A percentile compares a stretch with the other conserved stretches of the same genome.
These are phyloP conservation scores for Amanita muscaria DNA, from an alignment of 768 basidiomycete genomes.

Conservation along the genomic window DNA sequence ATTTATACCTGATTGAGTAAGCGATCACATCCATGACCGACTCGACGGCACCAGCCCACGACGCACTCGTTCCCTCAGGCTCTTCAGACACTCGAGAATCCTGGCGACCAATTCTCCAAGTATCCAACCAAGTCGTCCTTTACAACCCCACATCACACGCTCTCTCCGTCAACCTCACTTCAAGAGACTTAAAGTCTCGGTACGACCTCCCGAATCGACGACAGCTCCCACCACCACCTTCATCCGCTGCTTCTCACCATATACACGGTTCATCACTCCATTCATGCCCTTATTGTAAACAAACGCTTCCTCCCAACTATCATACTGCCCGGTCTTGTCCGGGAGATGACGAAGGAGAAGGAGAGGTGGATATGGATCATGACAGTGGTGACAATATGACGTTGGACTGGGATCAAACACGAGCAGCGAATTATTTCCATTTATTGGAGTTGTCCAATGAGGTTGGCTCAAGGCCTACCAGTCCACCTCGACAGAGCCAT, in stretches of 20 bases:
- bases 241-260: too few relatives aligned
- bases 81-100: too few relatives aligned
- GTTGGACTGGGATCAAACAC: constrained; percentile 33
- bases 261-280: constrained; percentile 14
- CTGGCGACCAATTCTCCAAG: constrained; percentile 77
- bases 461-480: constrained; percentile 41
- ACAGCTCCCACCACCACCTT: too few relatives aligned
- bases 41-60: background rate
- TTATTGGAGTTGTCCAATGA: constrained; percentile 69
- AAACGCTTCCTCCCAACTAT: constrained; percentile 42
- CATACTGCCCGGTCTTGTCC: constrained; percentile 13
- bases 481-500: constrained; percentile 28
- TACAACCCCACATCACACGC: constrained; percentile 85
- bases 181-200: constrained; percentile 6
- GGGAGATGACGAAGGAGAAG: constrained; percentile 9
- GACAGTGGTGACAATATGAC: too few relatives aligned
- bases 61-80: constrained; percentile 13
- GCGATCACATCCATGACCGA: background rate
- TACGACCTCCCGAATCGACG: too few relatives aligned
- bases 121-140: constrained; percentile 79
- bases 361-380: constrained; percentile 12
- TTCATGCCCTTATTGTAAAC: constrained; percentile 72
- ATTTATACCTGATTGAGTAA: too few relatives aligned
- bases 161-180: constrained; percentile 47
- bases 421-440: constrained; percentile 76